phyloP scores from a whole-genome alignment of 352 stramenopile genomes.

The Aphanomyces invadans region DNA sequence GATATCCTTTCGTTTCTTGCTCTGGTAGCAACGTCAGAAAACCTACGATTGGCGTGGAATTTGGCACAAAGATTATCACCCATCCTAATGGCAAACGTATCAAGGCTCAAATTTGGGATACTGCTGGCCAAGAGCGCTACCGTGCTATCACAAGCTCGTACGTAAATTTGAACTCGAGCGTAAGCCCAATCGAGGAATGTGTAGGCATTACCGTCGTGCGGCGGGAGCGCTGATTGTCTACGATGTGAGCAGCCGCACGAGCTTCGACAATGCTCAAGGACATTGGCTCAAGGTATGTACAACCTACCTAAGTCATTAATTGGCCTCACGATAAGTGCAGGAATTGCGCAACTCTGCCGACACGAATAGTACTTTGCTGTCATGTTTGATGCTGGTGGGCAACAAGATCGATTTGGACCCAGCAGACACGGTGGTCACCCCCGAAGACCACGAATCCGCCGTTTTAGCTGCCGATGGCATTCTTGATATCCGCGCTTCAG shows the following conservation, averaged over 20 bases:
- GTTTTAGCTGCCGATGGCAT: constrained; percentile 34
- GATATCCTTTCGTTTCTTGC: constrained; percentile 37
- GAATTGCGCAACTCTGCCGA: constrained; percentile 59
- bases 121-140: constrained; percentile 67
- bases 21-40: constrained; percentile 41
- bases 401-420: constrained; percentile 68
- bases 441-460: constrained; percentile 36
- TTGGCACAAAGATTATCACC: constrained; percentile 69
- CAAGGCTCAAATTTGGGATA: constrained; percentile 81
- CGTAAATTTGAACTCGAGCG: background rate
- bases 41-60: constrained; percentile 75
- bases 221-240: constrained; percentile 68
- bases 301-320: background rate
- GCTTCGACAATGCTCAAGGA: constrained; percentile 60
- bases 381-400: constrained; percentile 67
- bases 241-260: constrained; percentile 53
- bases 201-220: constrained; percentile 63
- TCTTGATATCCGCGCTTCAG: constrained; percentile 50
- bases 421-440: constrained; percentile 29
- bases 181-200: background rate
- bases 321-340: too few species aligned
- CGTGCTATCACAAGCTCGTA: constrained; percentile 79
- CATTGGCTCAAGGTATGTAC: constrained; percentile 48
- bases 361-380: constrained; percentile 50
- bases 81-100: constrained; percentile 70